Conservation (phyloP, 768 basidiomycete genomes). For the Suillus subalutaceus region DNA sequence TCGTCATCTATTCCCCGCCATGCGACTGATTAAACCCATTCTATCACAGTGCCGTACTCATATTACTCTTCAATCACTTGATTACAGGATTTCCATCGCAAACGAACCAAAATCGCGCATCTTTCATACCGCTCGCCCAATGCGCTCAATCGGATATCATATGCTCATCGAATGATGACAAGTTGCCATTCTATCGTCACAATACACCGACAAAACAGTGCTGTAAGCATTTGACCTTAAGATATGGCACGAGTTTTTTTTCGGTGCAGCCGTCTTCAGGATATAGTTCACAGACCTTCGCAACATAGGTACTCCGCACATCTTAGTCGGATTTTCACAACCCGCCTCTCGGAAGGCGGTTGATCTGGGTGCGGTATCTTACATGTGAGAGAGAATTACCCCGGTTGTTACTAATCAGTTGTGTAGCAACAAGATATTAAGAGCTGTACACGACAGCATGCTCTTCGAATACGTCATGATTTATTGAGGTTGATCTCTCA, state of each 20-base stretch:
- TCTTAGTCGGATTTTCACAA: neutral
- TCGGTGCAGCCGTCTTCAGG: neutral
- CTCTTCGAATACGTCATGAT: neutral
- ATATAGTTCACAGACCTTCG: neutral
- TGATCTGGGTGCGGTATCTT: neutral
- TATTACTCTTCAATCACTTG: neutral
- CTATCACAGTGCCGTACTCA: neutral
- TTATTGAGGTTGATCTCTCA: neutral
- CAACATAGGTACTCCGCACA: neutral
- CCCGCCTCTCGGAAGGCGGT: neutral
- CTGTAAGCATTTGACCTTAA: neutral
- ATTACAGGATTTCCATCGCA: neutral
- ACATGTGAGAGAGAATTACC: neutral
- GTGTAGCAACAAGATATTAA: neutral
- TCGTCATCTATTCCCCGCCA: neutral
- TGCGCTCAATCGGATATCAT: neutral
- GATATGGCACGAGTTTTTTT: neutral
- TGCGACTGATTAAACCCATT: neutral
- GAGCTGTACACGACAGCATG: neutral
- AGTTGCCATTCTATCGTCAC: neutral
- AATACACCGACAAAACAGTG: neutral
- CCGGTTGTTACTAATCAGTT: neutral
- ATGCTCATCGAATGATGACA: neutral
- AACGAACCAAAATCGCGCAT: neutral
- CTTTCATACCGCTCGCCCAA: neutral